phyloP scores from a whole-genome alignment of 2,329 filamentous ascomycete genomes.

The Colletotrichum caudatum region DNA sequence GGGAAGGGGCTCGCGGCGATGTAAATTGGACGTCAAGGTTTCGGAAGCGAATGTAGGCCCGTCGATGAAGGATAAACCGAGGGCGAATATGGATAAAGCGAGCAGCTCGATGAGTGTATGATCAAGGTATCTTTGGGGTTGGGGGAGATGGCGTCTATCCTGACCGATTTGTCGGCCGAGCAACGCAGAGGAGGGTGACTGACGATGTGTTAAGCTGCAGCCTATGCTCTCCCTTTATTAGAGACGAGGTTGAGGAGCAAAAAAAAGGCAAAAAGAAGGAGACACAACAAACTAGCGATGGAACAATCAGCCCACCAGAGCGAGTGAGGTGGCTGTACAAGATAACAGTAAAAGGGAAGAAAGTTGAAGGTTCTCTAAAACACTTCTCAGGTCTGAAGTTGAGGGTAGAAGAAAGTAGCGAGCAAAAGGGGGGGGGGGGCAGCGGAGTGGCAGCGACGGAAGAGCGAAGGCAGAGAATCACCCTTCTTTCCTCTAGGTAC shows the following conservation, averaged over 20 bases:
- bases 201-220: conserved; percentile 25
- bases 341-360: conserved; percentile 45
- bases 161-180: conserved; percentile 31
- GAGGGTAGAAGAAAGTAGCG: conserved; percentile 41
- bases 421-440: conserved; percentile 28
- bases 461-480: conserved; percentile 21
- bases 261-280: conserved; percentile 43
- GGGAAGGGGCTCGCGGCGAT: neutral
- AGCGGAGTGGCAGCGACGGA: neutral
- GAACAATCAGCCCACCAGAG: conserved; percentile 62
- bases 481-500: conserved; percentile 19
- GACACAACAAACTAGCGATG: conserved; percentile 51
- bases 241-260: conserved; percentile 17
- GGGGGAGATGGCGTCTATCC: conserved; percentile 20
- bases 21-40: conserved; percentile 23
- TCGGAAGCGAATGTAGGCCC: conserved; percentile 19
- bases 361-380: conserved; percentile 42
- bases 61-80: neutral
- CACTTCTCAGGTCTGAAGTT: conserved; percentile 21
- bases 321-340: conserved; percentile 65
- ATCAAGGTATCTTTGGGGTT: conserved; percentile 8
- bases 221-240: conserved; percentile 31
- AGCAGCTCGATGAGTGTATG: conserved; percentile 13
- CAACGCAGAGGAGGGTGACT: conserved; percentile 27
- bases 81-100: conserved; percentile 4